A percentile compares a stretch with the other conserved stretches of the same genome.
Conservation (phyloP, 192 early-diverging fungal genomes). For the Lunasporangiospora selenospora region DNA sequence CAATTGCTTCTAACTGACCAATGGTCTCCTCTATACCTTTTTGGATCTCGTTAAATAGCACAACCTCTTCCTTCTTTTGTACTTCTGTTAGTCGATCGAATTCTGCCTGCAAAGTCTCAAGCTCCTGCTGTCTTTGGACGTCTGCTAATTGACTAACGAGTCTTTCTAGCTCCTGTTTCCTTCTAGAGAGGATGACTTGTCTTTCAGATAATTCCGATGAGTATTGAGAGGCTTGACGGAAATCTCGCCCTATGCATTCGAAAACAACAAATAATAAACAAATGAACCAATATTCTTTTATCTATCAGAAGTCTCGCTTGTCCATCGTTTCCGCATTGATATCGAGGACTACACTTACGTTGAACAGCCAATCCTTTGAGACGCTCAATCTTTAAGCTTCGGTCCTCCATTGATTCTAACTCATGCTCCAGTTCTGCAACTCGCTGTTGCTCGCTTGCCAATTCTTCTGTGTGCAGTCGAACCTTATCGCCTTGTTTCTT, state of each 20-base stretch:
- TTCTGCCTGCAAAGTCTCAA: constrained; percentile 11
- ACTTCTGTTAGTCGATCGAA: background rate
- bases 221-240: constrained; percentile 31
- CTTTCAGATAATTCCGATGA: constrained; percentile 12
- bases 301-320: background rate
- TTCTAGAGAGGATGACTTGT: background rate
- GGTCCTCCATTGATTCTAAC: constrained; percentile 12
- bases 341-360: constrained; percentile 13
- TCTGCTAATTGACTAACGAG: too few species aligned
- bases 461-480: background rate
- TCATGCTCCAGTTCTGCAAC: constrained; percentile 5
- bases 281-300: background rate
- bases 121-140: constrained; percentile 1
- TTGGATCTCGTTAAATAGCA: constrained; percentile 23
- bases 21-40: constrained; percentile 3
- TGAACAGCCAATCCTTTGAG: constrained; percentile 25
- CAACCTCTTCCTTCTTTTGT: constrained; percentile 10
- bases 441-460: constrained; percentile 6
- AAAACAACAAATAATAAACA: background rate
- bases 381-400: constrained; percentile 5
- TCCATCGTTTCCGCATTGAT: too few species aligned
- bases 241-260: constrained; percentile 17
- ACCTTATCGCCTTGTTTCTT: constrained; percentile 3
- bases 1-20: background rate
- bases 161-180: constrained; percentile 9